These are phyloP conservation scores for Chrysoporthe cubensis DNA, from an alignment of 2,329 filamentous ascomycete species.

Conservation along the genomic window DNA sequence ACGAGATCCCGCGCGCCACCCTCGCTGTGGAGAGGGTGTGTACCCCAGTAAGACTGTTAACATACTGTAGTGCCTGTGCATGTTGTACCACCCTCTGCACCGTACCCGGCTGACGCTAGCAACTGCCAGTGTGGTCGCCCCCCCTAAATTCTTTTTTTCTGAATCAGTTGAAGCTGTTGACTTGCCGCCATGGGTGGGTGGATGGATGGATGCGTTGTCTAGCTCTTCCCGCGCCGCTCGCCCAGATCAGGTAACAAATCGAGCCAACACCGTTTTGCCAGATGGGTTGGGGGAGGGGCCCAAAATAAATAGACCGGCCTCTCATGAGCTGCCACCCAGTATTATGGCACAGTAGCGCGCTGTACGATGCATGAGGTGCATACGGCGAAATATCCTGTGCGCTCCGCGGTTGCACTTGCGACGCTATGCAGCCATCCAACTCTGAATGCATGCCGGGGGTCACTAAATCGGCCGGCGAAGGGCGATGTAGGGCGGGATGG, in stretches of 20 bases:
- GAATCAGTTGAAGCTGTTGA: neutral
- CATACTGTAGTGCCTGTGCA: constrained; percentile 1
- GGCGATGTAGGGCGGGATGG: neutral
- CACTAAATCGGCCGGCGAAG: constrained; percentile 15
- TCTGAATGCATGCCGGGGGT: constrained; percentile 12
- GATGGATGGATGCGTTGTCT: constrained; percentile 26
- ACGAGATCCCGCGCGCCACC: constrained; percentile 10
- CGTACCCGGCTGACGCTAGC: constrained; percentile 11
- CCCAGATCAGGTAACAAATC: neutral
- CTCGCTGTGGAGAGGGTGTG: constrained; percentile 7
- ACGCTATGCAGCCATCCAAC: constrained; percentile 21
- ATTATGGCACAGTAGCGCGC: constrained; percentile 26
- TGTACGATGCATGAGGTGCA: constrained; percentile 28
- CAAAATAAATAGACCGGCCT: constrained; percentile 20
- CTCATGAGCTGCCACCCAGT: constrained; percentile 21
- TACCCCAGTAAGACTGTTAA: neutral
- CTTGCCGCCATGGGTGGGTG: neutral
- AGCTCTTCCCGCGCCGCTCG: constrained; percentile 12
- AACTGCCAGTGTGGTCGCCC: constrained; percentile 1
- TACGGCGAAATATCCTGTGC: constrained; percentile 29
- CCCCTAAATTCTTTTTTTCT: neutral
- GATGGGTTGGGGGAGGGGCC: constrained; percentile 27
- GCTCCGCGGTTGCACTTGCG: constrained; percentile 28
- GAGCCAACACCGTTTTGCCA: constrained; percentile 4
- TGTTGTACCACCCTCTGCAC: constrained; percentile 13